phyloP scores from a whole-genome alignment of 2,329 filamentous ascomycete species.

The Colletotrichum sp. region DNA sequence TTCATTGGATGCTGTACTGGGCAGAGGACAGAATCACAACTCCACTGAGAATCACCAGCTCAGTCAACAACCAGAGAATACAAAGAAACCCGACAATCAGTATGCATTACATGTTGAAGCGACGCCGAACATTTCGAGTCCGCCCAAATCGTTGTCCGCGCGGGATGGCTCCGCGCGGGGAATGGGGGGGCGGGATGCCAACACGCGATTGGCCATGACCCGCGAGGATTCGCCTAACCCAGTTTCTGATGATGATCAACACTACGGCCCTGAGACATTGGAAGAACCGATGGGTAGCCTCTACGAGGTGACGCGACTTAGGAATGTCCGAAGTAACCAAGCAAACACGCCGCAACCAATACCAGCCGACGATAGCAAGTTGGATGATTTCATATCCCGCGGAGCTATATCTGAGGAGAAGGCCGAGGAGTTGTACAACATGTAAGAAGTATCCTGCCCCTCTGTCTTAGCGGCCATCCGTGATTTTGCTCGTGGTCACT shows the following conservation, averaged over 20 bases:
- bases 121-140: fast-evolving
- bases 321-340: conserved; percentile 29
- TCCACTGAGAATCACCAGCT: neutral
- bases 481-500: neutral
- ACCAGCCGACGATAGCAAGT: neutral
- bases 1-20: neutral
- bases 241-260: conserved; percentile 24
- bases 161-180: neutral
- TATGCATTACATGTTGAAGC: neutral
- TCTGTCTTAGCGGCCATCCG: fast-evolving
- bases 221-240: neutral
- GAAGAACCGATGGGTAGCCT: conserved; percentile 58
- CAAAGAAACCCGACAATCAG: neutral
- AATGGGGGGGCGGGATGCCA: neutral
- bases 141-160: neutral
- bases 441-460: conserved; percentile 14
- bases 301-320: conserved; percentile 58
- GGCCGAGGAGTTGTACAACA: conserved; percentile 52
- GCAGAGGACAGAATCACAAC: fast-evolving
- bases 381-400: conserved; percentile 51
- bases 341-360: conserved; percentile 2
- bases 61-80: fast-evolving
- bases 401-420: conserved; percentile 49
- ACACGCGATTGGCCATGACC: neutral
- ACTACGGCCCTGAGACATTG: conserved; percentile 24